Percentiles rank a stretch among this genome's conserved stretches.
Evolutionary conservation across 2,329 filamentous ascomycete species (phyloP).

Genomic region (Fusarium sp.): DNA sequence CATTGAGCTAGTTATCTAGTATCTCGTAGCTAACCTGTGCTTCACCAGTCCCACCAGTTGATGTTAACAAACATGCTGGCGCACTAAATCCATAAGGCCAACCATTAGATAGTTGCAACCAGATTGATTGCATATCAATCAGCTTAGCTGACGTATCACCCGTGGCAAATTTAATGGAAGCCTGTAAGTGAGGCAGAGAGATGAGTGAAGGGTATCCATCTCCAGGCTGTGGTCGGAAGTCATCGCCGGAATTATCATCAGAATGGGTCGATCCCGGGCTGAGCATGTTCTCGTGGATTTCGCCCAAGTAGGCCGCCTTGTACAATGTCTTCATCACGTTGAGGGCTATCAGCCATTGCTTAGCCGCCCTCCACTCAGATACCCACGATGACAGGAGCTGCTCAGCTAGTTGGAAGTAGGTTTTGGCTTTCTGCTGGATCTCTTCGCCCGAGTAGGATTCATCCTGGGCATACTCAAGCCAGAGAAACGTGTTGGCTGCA

Average conservation of each 20-base stretch:
- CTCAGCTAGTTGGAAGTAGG: neutral
- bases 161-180: neutral
- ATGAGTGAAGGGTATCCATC: conserved; percentile 9
- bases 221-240: conserved; percentile 15
- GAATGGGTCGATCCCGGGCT: neutral
- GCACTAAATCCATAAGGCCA: neutral
- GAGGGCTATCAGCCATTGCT: conserved; percentile 33
- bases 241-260: conserved; percentile 3
- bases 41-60: neutral
- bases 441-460: neutral
- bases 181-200: neutral
- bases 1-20: neutral
- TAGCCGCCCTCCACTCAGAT: neutral
- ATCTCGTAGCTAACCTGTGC: neutral
- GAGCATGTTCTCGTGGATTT: conserved; percentile 11
- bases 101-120: neutral
- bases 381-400: neutral
- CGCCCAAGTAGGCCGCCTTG: conserved; percentile 21
- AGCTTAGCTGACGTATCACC: neutral
- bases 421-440: neutral
- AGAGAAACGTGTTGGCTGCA: neutral
- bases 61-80: neutral
- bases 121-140: neutral
- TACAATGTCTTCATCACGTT: conserved; percentile 39
- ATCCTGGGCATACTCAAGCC: neutral